A percentile compares a stretch with the other conserved stretches of the same genome.
Conservation (phyloP, 2,329 filamentous ascomycete genomes). For the Ascochyta koolunga region DNA sequence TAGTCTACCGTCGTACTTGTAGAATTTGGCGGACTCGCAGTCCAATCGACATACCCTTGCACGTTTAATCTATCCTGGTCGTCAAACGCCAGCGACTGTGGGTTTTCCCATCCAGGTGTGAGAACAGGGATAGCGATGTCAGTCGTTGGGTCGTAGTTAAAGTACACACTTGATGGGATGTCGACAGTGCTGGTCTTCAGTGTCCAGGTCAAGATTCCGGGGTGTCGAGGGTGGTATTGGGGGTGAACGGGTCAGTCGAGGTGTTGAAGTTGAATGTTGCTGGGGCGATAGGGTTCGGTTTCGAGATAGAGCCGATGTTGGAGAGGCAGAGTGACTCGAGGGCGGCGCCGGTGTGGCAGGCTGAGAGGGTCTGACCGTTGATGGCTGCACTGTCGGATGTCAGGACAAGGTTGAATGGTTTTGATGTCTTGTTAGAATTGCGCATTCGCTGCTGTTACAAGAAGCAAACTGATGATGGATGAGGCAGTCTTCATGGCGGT, state of each 20-base stretch:
- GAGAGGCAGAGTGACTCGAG: slow-evolving; percentile 55
- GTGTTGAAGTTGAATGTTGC: slow-evolving; percentile 45
- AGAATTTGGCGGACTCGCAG: slow-evolving; percentile 38
- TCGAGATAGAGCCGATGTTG: slow-evolving; percentile 24
- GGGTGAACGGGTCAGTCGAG: slow-evolving; percentile 26
- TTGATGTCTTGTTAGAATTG: slow-evolving; percentile 48
- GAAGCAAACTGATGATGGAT: slow-evolving; percentile 23
- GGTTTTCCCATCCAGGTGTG: slow-evolving; percentile 29
- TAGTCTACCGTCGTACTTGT: slow-evolving; percentile 30
- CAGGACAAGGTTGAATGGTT: slow-evolving; percentile 53
- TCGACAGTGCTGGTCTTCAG: slow-evolving; percentile 43
- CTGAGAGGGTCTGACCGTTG: slow-evolving; percentile 47
- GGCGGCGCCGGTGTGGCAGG: slow-evolving; percentile 57
- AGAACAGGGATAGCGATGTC: slow-evolving; percentile 55
- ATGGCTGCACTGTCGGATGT: slow-evolving; percentile 46
- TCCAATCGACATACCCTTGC: slow-evolving; percentile 50
- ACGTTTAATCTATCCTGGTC: slow-evolving; percentile 47
- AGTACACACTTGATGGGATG: slow-evolving; percentile 44
- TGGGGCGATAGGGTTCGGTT: slow-evolving; percentile 23
- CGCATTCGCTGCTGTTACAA: slow-evolving; percentile 36
- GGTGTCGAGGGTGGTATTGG: slow-evolving; percentile 20
- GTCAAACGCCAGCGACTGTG: slow-evolving; percentile 51
- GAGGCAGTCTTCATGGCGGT: slow-evolving; percentile 29
- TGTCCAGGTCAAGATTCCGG: slow-evolving; percentile 52
- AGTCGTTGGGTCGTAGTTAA: slow-evolving; percentile 46